A percentile compares a stretch with the other conserved stretches of the same genome.
phyloP scores from a whole-genome alignment of 208 protist genomes.

The Leishmania lainsoni region DNA sequence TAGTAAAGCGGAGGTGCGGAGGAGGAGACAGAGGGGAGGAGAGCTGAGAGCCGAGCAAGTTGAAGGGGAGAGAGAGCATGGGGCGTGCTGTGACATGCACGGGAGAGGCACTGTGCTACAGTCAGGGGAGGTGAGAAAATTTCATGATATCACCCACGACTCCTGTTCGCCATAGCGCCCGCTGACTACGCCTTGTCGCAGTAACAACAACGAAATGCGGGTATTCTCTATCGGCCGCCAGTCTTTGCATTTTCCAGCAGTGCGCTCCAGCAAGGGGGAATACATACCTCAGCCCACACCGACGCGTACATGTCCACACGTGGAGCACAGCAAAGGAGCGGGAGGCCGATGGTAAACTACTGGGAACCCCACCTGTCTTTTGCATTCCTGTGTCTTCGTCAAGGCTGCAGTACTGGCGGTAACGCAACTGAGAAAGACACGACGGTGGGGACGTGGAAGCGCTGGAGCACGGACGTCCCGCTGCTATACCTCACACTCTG shows the following conservation, averaged over 20 bases:
- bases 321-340: not conserved
- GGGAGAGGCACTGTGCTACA: not conserved
- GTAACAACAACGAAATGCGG: not conserved
- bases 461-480: conserved; percentile 36
- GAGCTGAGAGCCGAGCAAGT: not conserved
- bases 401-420: conserved; percentile 39
- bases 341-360: not conserved
- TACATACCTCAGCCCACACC: not conserved
- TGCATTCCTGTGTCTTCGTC: not conserved
- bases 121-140: not conserved
- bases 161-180: not conserved
- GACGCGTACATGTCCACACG: not conserved
- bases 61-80: not conserved
- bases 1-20: not conserved
- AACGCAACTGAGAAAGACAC: conserved; percentile 55
- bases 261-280: not conserved
- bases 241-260: not conserved
- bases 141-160: not conserved
- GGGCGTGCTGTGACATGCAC: not conserved
- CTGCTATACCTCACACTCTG: conserved; percentile 63
- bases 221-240: not conserved
- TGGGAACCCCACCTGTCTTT: not conserved
- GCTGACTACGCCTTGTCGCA: not conserved
- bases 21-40: not conserved
- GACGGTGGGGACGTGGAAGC: conserved; percentile 37